Evolutionary conservation across 1,139 yeast species (phyloP), one percentile per base, ranked within the genome.

Genomic region (Candida albicans): DNA sequence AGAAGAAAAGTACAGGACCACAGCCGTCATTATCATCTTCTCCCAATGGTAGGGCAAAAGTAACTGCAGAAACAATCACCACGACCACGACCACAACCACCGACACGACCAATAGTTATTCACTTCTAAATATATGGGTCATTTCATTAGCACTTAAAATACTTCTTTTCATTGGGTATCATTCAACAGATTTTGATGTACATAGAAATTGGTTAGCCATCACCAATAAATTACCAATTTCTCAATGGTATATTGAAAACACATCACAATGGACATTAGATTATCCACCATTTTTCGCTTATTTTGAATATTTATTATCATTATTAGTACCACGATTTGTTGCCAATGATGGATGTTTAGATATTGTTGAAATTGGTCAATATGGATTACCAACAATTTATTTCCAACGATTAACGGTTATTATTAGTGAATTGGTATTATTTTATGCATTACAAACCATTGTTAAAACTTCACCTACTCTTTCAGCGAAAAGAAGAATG

Each of bases 261-360:
- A 90, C 96, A 0, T 85, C 88, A 33, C 93, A 87, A 59, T 93
- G 99, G 98, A 93, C 99, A 0, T 68, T 95, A 41, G 99, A 93
- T 64, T 93, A 93, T 64, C 99, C 99, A 5, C 99, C 99, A 0
- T 88, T 90, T 58, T 93, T 93, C 63, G 99, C 99, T 0, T 90
- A 89, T 62, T 91, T 93, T 56, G 99, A 93, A 62, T 89, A 91
- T 86, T 34, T 74, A 1, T 61, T 93, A 44, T 76, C 96, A 0
- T 82, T 75, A 41, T 74, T 87, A 45, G 91, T 87, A 1, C 96
- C 97, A 0, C 47, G 57, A 1, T 39, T 64, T 1, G 95, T 87
- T 1, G 70, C 67, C 14, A 61, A 70, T 0, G 97, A 93, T 61
- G 96, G 96, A 0, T 87, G 95, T 55, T 70, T 93, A 40, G 86